Evolutionary conservation across 768 basidiomycete species (phyloP).

Genomic region (Terana coerulea): DNA sequence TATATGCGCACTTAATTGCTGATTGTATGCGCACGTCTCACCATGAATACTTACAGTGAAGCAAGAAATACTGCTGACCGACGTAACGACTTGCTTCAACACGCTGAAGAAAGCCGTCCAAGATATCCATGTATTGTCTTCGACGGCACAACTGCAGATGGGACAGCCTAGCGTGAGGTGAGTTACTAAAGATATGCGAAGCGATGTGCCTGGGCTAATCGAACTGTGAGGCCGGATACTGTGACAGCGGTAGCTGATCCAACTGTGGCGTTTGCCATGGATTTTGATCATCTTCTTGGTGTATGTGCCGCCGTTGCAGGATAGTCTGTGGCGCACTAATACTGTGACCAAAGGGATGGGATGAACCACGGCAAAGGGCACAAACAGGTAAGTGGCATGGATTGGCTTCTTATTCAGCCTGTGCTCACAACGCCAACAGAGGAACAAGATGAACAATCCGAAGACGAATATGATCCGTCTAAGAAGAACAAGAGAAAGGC

Average conservation of each 20-base stretch:
- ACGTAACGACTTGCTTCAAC: constrained; percentile 75
- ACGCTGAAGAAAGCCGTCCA: constrained; percentile 76
- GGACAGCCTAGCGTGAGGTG: constrained; percentile 63
- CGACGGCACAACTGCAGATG: constrained; percentile 64
- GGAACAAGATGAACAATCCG: constrained; percentile 32
- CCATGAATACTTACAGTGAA: constrained; percentile 49
- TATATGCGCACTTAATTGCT: constrained; percentile 15
- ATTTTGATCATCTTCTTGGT: constrained; percentile 63
- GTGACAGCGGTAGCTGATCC: constrained; percentile 45
- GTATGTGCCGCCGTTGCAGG: too few relatives aligned
- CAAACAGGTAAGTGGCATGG: background rate
- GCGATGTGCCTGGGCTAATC: too few relatives aligned
- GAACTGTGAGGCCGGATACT: constrained; percentile 32
- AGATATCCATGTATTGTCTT: constrained; percentile 48
- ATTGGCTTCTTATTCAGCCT: background rate
- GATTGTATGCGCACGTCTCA: too few relatives aligned
- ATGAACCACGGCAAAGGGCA: constrained; percentile 6
- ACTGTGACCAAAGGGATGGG: constrained; percentile 16
- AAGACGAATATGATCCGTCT: constrained; percentile 49
- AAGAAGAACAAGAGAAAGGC: constrained; percentile 20
- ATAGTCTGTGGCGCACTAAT: background rate
- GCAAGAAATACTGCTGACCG: constrained; percentile 77
- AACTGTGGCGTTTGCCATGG: constrained; percentile 42
- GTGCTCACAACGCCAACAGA: background rate
- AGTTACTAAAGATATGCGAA: constrained; percentile 32